A percentile compares a stretch with the other conserved stretches of the same genome.
Conservation (phyloP, 805 yeast genomes). For the Tetrapisispora pingtungensis region DNA sequence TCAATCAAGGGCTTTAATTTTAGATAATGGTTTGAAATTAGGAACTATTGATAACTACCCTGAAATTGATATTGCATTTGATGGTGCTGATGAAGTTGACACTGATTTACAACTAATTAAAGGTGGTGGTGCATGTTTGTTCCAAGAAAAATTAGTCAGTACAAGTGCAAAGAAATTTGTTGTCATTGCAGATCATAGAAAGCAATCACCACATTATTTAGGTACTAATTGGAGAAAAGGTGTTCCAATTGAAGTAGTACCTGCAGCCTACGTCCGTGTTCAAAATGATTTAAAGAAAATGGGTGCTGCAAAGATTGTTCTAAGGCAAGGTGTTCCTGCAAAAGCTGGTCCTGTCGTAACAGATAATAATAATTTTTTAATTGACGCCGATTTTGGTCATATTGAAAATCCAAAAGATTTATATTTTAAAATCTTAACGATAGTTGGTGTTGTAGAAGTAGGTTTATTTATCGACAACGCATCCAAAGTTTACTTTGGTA, state of each 20-base stretch:
- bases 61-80: slow-evolving; percentile 83
- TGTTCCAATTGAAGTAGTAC: slow-evolving; percentile 92
- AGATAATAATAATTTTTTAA: slow-evolving; percentile 86
- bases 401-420: slow-evolving; percentile 43
- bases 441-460: slow-evolving; percentile 94
- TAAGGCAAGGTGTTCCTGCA: slow-evolving; percentile 80
- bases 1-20: slow-evolving; percentile 80
- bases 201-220: slow-evolving; percentile 54
- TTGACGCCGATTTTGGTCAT: slow-evolving; percentile 88
- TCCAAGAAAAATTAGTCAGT: slow-evolving; percentile 94
- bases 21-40: slow-evolving; percentile 66
- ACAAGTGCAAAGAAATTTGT: slow-evolving; percentile 65
- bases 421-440: slow-evolving; percentile 54
- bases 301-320: slow-evolving; percentile 47
- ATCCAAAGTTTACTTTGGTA: slow-evolving; percentile 79
- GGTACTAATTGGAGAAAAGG: slow-evolving; percentile 85
- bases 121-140: slow-evolving; percentile 98
- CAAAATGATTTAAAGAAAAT: slow-evolving; percentile 42
- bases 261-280: slow-evolving; percentile 75
- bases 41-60: slow-evolving; percentile 81
- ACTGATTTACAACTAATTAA: slow-evolving; percentile 71
- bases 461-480: slow-evolving; percentile 74
- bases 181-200: slow-evolving; percentile 87
- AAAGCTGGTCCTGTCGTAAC: slow-evolving; percentile 97
- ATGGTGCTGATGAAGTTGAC: slow-evolving; percentile 98